A percentile compares a stretch with the other conserved stretches of the same genome.
These are phyloP conservation scores for Phaeoacremonium minimum DNA, from an alignment of 2,329 filamentous ascomycete species.

Conservation along the genomic window DNA sequence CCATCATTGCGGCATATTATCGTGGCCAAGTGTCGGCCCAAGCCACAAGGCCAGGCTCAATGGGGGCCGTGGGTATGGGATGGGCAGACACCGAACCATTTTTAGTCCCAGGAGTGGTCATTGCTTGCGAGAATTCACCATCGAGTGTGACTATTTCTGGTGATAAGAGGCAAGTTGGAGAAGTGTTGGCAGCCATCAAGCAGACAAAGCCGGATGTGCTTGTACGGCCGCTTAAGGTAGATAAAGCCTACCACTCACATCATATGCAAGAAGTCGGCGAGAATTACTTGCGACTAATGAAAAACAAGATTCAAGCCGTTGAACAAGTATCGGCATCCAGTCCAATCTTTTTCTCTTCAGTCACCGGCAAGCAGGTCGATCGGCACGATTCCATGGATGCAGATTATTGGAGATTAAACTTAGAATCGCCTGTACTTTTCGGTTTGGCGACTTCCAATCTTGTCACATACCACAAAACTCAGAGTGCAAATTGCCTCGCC, in stretches of 20 bases:
- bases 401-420: constrained; percentile 14
- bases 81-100: constrained; percentile 11
- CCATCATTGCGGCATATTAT: constrained; percentile 17
- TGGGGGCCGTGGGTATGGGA: constrained; percentile 4
- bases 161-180: constrained; percentile 18
- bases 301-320: neutral
- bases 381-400: constrained; percentile 2
- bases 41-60: constrained; percentile 2
- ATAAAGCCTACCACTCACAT: constrained; percentile 34
- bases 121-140: constrained; percentile 22
- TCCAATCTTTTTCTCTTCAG: constrained; percentile 16
- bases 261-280: constrained; percentile 22
- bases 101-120: constrained; percentile 15
- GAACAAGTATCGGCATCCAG: neutral
- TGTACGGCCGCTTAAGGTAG: constrained; percentile 24
- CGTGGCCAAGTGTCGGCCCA: constrained; percentile 7
- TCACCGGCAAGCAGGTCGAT: constrained; percentile 7
- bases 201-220: constrained; percentile 21
- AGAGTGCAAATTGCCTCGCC: too few relatives aligned
- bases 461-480: too few relatives aligned
- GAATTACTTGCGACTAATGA: constrained; percentile 5
- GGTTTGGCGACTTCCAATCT: too few relatives aligned
- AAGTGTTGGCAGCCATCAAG: constrained; percentile 15
- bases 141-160: constrained; percentile 21
- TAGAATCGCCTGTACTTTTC: constrained; percentile 17